These are phyloP conservation scores for Diplotaxis tenuifolia DNA, from an alignment of 345 rosid genomes.

Conservation along the genomic window DNA sequence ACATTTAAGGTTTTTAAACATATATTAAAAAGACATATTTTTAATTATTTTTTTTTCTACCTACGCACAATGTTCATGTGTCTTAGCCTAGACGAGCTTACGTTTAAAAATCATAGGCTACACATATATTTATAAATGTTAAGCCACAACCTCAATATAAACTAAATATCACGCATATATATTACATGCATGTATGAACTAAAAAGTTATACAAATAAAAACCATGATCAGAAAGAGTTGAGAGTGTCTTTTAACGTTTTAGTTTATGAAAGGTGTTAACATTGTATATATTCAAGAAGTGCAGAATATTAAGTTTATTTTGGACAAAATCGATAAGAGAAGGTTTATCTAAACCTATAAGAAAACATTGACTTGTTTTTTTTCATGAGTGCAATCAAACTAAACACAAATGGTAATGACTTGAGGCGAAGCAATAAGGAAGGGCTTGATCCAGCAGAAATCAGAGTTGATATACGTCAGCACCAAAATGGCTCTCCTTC, in stretches of 20 bases:
- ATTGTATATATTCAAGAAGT: neutral
- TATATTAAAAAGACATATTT: too few relatives aligned
- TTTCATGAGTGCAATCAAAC: conserved; percentile 7
- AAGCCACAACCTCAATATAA: neutral
- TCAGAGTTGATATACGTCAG: neutral
- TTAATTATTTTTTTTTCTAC: too few relatives aligned
- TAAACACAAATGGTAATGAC: neutral
- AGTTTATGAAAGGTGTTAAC: neutral
- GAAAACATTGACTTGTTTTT: neutral
- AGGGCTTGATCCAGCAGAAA: conserved; percentile 20
- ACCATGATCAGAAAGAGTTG: neutral
- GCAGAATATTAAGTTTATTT: neutral
- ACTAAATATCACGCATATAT: neutral
- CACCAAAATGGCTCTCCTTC: conserved; percentile 12
- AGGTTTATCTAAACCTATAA: neutral
- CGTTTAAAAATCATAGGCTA: neutral
- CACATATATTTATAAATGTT: neutral
- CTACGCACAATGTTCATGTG: neutral
- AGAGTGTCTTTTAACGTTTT: neutral
- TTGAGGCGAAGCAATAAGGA: conserved; percentile 32
- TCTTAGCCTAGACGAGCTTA: neutral
- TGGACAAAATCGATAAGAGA: neutral
- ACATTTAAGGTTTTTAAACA: too few relatives aligned
- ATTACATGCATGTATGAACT: neutral
- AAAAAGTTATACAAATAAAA: neutral